Base-by-base conservation (phyloP, 2,329 filamentous ascomycete genomes). In the Aspergillus ustus region DNA sequence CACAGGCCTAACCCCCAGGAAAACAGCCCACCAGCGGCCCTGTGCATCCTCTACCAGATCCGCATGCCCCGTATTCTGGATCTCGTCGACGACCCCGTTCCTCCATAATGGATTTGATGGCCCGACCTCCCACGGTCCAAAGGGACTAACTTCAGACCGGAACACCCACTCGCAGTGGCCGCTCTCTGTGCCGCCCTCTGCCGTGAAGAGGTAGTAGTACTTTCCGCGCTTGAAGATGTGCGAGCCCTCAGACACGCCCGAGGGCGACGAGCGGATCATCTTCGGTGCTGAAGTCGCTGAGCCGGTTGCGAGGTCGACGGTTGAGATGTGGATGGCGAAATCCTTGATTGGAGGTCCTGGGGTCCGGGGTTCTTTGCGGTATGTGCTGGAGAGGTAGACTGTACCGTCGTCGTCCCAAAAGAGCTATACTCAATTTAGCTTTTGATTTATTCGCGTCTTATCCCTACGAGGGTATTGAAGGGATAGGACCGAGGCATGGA, bases 81-180 rank as follows among this genome's bases (percentile, higher is more conserved):
- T 77, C 57, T 81, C 80, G 48, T 83, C 81, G 4, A 79, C 72
- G 0, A 77, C 72, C 0, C 80, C 80, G 57, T 84, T 84, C 3
- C 77, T 84, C 50, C 89, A 75, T 46, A 90, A 80, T 50, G 87
- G 80, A 58, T 86, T 85, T 51, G 84, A 74, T 0, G 87, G 86
- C 43, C 87, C 85, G 1, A 81, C 72, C 66, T 88, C 84, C 73
- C 89, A 91, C 0, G 87, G 87, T 0, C 88, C 88, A 78, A 85
- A 87, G 71, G 70, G 82, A 67, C 57, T 78, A 70, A 6, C 82
- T 78, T 55, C 84, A 79, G 62, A 87, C 76, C 84, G 79, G 55
- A 78, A 75, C 2, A 90, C 80, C 29, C 87, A 89, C 67, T 83
- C 84, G 2, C 85, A 83, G 66, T 90, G 88, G 0, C 83, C 80